Evolutionary conservation across 208 protist species (phyloP), one percentile per base, ranked within the genome.

Genomic region (Crithidia bombi): DNA sequence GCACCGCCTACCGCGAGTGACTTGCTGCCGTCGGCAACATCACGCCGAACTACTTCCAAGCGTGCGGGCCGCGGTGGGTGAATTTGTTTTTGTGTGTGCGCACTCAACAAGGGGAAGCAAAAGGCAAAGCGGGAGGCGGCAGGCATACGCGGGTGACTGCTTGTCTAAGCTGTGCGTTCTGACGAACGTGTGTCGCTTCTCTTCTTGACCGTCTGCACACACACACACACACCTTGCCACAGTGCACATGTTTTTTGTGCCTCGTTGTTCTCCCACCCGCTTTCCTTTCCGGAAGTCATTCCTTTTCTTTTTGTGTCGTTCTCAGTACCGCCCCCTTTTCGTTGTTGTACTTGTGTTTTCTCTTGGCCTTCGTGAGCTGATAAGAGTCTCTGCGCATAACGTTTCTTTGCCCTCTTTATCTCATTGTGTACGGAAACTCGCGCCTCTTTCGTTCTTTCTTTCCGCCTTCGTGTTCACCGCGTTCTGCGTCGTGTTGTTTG

Each of bases 1-100:
- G 57, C 57, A n/a, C 57, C 57, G 26, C 57, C 43, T 21, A 30
- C 6, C 57, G 17, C 41, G 1, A 43, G 51, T 12, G 57, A 64
- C 3, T 7, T 25, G 57, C 41, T 10, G 15, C 56, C 38, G 17
- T 49, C 38, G n/a, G 23, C 56, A 23, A 17, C 56, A 23, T 62
- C 56, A 21, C 35, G 56, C 21, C 56, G 56, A 11, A 49, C 56
- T 23, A 62, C 56, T 1, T 64, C 57, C 5, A 32, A 38, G 26
- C 38, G 43, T n/a, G 41, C 41, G 4, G 50, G 50, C 50, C 50
- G 50, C 25, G 50, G 50, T 2, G 47, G 10, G 47, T 12, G n/a
- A n/a, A n/a, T n/a, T n/a, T n/a, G n/a, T n/a, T n/a, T n/a, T n/a
- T n/a, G n/a, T 14, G 38, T 14, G 10, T 43, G 38, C 38, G 14